phyloP scores from a whole-genome alignment of 192 early-diverging fungal species.

The Backusella liffmaniae region DNA sequence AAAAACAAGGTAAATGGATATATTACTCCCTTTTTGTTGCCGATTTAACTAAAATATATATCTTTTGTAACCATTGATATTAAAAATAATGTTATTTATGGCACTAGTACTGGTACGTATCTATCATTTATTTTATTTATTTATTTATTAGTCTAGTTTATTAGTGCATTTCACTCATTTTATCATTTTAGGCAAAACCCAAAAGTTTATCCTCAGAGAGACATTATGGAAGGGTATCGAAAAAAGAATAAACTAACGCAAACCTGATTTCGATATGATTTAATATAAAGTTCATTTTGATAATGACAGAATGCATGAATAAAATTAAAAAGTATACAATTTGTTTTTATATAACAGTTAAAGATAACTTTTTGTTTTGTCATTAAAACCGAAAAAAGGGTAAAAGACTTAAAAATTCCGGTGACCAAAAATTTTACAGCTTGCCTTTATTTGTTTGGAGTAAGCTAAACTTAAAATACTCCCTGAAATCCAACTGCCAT shows the following conservation, averaged over 20 bases:
- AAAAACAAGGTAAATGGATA: conserved; percentile 14
- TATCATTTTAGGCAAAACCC: conserved; percentile 20
- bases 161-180: background rate
- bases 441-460: background rate
- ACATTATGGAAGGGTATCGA: conserved; percentile 14
- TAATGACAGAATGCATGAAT: background rate
- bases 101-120: conserved; percentile 10
- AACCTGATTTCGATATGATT: background rate
- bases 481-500: background rate
- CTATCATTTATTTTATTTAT: background rate
- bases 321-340: background rate
- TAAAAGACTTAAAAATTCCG: background rate
- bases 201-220: conserved; percentile 18
- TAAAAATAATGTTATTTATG: background rate
- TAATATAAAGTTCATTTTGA: background rate
- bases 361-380: background rate
- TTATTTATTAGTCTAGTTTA: background rate
- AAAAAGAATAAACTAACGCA: conserved; percentile 1
- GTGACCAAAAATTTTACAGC: background rate
- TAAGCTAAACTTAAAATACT: background rate
- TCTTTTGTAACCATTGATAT: background rate
- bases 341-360: background rate
- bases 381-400: background rate
- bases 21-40: background rate
- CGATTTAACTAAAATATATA: background rate